Base-by-base conservation (phyloP, 2,329 filamentous ascomycete genomes). In the Calonectria crousiana region DNA sequence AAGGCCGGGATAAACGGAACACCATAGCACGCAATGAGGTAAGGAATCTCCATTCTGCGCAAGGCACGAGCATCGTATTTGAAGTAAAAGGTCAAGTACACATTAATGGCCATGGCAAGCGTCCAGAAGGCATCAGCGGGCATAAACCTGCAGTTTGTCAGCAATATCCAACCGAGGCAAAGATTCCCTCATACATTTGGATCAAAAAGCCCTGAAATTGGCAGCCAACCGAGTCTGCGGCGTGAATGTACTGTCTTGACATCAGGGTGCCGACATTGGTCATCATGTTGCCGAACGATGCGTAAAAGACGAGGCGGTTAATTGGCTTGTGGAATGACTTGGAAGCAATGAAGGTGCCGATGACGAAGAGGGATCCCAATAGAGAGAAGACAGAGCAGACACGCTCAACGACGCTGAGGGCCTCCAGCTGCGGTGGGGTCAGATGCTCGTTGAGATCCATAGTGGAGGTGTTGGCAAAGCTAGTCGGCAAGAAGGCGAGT, bases 221-320 rank as follows among this genome's bases (percentile, higher is more conserved):
- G 81, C 95, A 93, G 9, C 90, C 88, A 18, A 88, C 88, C 0
- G 88, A 89, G 20, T 85, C 76, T 1, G 87, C 84, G 11, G 86
- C 80, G 2, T 81, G 77, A 9, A 95, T 84, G 49, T 91, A 94
- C 1, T 89, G 88, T 44, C 90, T 89, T 0, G 93, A 92, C 80
- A 96, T 94, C 41, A 96, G 84, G 0, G 95, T 95, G 1, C 92
- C 94, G 23, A 95, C 89, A 82, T 95, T 96, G 75, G 91, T 91
- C 84, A 95, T 88, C 78, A 96, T 88, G 80, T 98, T 97, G 11
- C 95, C 95, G 81, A 95, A 93, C 0, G 93, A 94, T 9, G 95
- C 95, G 82, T 94, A 97, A 83, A 97, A 96, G 13, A 96, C 92
- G 0, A 97, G 88, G 23, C 95, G 90, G 81, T 97, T 97, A 85